These are phyloP conservation scores for Adansonia madagascariensis DNA, from an alignment of 441 rosid species.

Conservation along the genomic window DNA sequence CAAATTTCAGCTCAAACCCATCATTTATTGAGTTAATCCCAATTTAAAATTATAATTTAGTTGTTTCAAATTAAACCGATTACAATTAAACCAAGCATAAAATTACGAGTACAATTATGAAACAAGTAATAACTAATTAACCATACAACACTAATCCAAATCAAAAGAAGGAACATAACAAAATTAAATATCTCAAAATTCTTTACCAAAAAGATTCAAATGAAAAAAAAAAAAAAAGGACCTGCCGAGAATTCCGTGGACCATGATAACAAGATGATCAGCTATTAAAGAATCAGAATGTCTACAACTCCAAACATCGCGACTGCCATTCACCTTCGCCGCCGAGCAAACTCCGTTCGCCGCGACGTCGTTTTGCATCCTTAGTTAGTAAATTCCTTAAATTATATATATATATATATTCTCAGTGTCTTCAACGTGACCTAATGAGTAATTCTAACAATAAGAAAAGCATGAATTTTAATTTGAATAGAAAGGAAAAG, in stretches of 20 bases:
- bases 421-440: too few relatives aligned
- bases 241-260: constrained; percentile 88
- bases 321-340: constrained; percentile 65
- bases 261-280: constrained; percentile 95
- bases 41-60: background rate
- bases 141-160: background rate
- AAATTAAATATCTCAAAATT: background rate
- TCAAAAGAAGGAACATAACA: background rate
- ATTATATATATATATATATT: too few relatives aligned
- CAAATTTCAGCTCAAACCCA: background rate
- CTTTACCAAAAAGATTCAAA: background rate
- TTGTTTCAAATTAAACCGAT: background rate
- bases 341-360: constrained; percentile 64
- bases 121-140: background rate
- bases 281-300: constrained; percentile 67
- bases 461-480: too few relatives aligned
- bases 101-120: background rate
- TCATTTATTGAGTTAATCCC: background rate
- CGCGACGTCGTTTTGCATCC: constrained; percentile 50
- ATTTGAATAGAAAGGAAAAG: too few relatives aligned
- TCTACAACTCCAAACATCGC: constrained; percentile 73
- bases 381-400: too few relatives aligned
- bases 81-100: background rate
- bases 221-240: too few relatives aligned
- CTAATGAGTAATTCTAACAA: too few relatives aligned